Conservation (phyloP, 768 basidiomycete species). For the Lactifluus rugatus region DNA sequence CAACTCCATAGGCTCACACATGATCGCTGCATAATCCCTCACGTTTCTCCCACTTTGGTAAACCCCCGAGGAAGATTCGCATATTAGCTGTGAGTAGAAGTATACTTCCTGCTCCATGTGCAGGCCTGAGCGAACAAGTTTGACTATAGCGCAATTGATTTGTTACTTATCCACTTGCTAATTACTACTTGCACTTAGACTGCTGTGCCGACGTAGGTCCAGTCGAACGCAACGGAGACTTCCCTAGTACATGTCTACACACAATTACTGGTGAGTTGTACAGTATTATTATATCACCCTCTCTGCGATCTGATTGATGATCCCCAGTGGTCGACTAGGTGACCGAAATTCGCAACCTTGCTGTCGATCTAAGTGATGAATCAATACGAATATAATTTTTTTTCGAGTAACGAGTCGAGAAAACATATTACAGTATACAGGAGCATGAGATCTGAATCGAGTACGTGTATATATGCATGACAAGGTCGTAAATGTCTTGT, state of each 20-base stretch:
- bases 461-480: not conserved
- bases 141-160: no score
- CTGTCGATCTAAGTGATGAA: not conserved
- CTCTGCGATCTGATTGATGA: not conserved
- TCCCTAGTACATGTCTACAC: not conserved
- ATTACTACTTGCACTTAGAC: no score
- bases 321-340: not conserved
- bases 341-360: not conserved
- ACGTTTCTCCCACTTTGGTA: no score
- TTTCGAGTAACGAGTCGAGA: slow-evolving; percentile 34
- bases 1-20: no score
- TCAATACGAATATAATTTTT: not conserved
- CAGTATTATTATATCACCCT: not conserved
- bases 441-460: not conserved
- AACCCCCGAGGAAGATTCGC: not conserved
- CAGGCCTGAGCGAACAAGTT: no score
- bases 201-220: no score
- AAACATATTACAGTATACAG: not conserved
- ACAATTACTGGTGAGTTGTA: not conserved
- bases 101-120: no score
- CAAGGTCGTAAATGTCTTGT: not conserved
- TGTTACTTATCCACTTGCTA: no score
- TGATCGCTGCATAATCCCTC: no score
- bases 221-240: no score
- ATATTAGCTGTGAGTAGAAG: not conserved